Base-by-base conservation (phyloP, 176 grass and related monocot species). In the Triticum timopheevii region DNA sequence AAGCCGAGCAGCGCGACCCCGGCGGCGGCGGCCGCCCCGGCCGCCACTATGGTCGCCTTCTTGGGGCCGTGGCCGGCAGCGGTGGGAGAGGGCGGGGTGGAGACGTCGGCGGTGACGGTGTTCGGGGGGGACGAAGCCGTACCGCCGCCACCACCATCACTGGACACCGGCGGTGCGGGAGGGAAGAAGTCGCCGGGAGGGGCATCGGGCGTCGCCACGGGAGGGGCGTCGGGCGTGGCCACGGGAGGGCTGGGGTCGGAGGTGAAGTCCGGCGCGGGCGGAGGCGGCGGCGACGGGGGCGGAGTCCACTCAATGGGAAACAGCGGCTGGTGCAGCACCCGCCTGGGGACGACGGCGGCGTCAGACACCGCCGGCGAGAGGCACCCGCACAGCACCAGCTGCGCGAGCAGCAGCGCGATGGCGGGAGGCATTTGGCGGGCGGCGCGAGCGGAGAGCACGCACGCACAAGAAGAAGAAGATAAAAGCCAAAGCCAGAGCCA, bases 251-350 rank as follows among this genome's bases (percentile, higher is more conserved):
- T 78, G 33, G 73, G 93, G 49, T 92, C 87, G 74, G 89, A 92
- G 13, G 91, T 92, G 11, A 91, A 90, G 83, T 91, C 91, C 49
- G 93, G 93, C 0, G 89, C 78, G 0, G 95, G 85, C 0, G 94
- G 91, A 3, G 93, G 88, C 17, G 86, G 87, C 64, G 86, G 79
- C 19, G 95, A 82, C 1, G 95, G 95, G 1, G 95, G 93, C 7
- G 95, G 95, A 0, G 93, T 98, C 95, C 95, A 95, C 42, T 95
- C 89, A 39, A 98, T 98, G 25, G 95, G 95, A 17, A 95, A 93
- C 52, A 98, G 85, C 35, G 95, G 95, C 82, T 98, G 91, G 80
- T 98, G 95, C 39, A 98, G 91, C 61, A 92, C 85, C 40, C 95
- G 77, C 61, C 86, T 84, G 20, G 74, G 59, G 8, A 16, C 76